A percentile compares a stretch with the other conserved stretches of the same genome.
Conservation (phyloP, 495 filamentous ascomycete genomes). For the Trypethelium eluteriae region DNA sequence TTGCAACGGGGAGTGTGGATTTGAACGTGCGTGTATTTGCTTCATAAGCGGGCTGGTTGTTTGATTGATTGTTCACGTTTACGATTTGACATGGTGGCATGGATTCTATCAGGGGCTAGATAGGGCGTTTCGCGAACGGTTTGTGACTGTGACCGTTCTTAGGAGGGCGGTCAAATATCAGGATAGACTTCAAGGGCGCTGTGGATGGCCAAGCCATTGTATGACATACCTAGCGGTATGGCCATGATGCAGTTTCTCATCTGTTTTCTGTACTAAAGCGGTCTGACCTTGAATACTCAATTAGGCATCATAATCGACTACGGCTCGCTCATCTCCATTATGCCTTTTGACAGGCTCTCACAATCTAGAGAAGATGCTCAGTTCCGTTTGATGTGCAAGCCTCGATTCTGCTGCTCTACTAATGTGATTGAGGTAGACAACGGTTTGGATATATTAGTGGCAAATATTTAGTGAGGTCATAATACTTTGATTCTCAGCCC, state of each 20-base stretch:
- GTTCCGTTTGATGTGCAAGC: no score
- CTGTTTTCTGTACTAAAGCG: background rate
- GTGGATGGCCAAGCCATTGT: slow-evolving; percentile 2
- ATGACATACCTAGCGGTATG: background rate
- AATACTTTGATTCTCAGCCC: no score
- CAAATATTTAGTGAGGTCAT: no score
- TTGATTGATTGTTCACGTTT: background rate
- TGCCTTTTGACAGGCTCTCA: no score
- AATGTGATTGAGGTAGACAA: no score
- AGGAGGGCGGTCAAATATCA: background rate
- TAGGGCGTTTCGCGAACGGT: background rate
- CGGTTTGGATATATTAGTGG: no score
- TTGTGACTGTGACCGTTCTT: background rate
- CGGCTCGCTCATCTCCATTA: no score
- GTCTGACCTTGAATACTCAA: background rate
- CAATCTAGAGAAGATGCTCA: no score
- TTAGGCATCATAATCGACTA: background rate
- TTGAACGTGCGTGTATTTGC: slow-evolving; percentile 55
- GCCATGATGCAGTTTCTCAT: background rate
- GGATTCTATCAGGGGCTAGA: background rate
- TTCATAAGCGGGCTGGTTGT: slow-evolving; percentile 22
- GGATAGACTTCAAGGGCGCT: background rate
- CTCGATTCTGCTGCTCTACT: no score
- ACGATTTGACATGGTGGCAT: background rate
- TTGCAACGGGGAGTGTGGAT: slow-evolving; percentile 60